Evolutionary conservation across 768 basidiomycete genomes (phyloP), one percentile per base, ranked within the genome.

Genomic region (Suillus americanus): DNA sequence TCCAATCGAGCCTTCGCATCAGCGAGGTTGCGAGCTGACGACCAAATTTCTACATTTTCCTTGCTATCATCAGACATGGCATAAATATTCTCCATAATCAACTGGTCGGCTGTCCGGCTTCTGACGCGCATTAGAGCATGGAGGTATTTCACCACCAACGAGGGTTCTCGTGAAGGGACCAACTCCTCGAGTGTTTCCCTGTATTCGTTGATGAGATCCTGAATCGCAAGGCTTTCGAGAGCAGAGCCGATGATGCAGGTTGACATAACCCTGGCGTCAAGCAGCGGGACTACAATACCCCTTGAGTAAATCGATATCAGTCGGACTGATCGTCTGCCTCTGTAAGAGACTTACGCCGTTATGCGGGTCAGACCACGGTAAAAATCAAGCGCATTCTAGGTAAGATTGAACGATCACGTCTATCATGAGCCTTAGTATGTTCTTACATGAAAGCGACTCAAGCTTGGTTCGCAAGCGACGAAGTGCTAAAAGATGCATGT

Each of bases 401-500:
- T 16, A 30, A 28, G 12, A 13, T 56, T 56, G 10, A 33, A 33
- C 18, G 12, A 56, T 54, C 3, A 33, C 28, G 5, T 43, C 13
- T 33, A 54, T 25, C 35, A 4, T 37, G 48, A 23, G 37, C 28
- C 28, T n/a, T 14, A 6, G 20, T 61, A 37, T 55, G 48, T n/a
- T 61, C 60, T 33, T 62, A 62, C 61, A 55, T 62, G 35, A 28
- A 33, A 62, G 30, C 14, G 18, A 40, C 48, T 28, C 28, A 62
- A 40, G 16, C 50, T 62, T 25, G 61, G 85, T 68, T 87, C 86
- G 74, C 85, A 87, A 0, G 85, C 86, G 37, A 86, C 81, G 67
- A 85, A 80, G 72, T 86, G 86, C 84, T 85, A 64, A 28, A 48
- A 18, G 56, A 41, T 41, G 45, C 33, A 50, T 65, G 43, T 60